Evolutionary conservation across 2,329 filamentous ascomycete species (phyloP).

Genomic region (Ceratocystis harringtonii): DNA sequence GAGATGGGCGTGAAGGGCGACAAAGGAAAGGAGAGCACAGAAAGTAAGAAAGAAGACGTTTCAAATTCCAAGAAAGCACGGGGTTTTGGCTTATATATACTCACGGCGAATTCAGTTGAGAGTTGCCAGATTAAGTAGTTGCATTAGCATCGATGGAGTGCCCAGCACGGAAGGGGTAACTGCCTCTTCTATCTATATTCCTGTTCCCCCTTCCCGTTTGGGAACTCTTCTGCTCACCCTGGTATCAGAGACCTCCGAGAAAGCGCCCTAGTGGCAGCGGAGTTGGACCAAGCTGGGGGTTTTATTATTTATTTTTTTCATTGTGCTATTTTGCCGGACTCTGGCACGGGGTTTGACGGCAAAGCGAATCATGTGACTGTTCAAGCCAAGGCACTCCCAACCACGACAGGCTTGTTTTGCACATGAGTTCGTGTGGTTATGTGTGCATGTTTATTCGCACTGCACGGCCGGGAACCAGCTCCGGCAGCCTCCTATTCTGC

Average conservation of each 20-base stretch:
- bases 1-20: not conserved
- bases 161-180: conserved; percentile 1
- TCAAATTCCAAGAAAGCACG: not conserved
- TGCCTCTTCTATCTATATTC: not conserved
- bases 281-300: not conserved
- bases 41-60: not conserved
- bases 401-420: not conserved
- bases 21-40: not conserved
- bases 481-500: not conserved
- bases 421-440: no score
- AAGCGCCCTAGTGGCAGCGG: not conserved
- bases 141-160: not conserved
- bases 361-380: not conserved
- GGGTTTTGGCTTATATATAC: not conserved
- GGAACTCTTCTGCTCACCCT: not conserved
- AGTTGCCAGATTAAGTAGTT: not conserved
- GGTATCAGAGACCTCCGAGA: not conserved
- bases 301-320: no score
- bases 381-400: no score
- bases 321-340: not conserved
- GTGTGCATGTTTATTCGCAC: no score
- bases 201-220: not conserved
- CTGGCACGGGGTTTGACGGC: not conserved
- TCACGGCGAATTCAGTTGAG: not conserved
- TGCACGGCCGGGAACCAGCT: conserved; percentile 6